Conservation (phyloP, 2,329 filamentous ascomycete genomes). For the Knoxdaviesia capensis region DNA sequence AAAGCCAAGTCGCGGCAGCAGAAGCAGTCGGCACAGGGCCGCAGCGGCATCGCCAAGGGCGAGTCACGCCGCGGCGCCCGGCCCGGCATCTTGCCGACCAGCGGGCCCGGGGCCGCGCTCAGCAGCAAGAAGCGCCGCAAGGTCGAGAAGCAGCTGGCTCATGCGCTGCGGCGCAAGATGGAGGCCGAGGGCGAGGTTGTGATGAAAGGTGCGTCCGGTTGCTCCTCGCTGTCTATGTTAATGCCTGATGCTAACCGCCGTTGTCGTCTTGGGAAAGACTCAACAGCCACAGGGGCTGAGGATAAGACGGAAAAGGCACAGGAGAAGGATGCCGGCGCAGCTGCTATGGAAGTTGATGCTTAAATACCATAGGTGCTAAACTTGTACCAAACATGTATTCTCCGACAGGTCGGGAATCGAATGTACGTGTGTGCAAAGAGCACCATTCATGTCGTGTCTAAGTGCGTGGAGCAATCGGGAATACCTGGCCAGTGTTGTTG, state of each 20-base stretch:
- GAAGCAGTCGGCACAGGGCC: constrained; percentile 18
- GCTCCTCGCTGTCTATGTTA: neutral
- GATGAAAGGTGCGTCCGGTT: constrained; percentile 22
- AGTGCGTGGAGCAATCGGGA: no score
- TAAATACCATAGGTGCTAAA: neutral
- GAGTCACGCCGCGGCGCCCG: constrained; percentile 29
- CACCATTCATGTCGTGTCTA: no score
- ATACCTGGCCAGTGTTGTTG: no score
- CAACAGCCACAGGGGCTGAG: neutral
- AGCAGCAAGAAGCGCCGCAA: constrained; percentile 36
- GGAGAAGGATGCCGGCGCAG: neutral
- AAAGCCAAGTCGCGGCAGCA: constrained; percentile 21
- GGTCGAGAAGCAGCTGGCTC: constrained; percentile 30
- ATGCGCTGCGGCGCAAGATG: constrained; percentile 31
- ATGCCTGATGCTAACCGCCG: no score
- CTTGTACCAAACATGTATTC: no score
- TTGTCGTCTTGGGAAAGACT: no score
- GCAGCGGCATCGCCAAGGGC: constrained; percentile 18
- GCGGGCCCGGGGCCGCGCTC: constrained; percentile 27
- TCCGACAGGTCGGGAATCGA: neutral
- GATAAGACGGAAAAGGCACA: neutral
- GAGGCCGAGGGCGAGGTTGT: constrained; percentile 26
- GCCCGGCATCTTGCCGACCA: constrained; percentile 31
- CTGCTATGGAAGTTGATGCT: constrained; percentile 1
- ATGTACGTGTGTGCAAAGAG: no score